Percentiles rank a stretch among this genome's conserved stretches.
phyloP scores from a whole-genome alignment of 75 land plant genomes.

The Picea sitchensis region DNA sequence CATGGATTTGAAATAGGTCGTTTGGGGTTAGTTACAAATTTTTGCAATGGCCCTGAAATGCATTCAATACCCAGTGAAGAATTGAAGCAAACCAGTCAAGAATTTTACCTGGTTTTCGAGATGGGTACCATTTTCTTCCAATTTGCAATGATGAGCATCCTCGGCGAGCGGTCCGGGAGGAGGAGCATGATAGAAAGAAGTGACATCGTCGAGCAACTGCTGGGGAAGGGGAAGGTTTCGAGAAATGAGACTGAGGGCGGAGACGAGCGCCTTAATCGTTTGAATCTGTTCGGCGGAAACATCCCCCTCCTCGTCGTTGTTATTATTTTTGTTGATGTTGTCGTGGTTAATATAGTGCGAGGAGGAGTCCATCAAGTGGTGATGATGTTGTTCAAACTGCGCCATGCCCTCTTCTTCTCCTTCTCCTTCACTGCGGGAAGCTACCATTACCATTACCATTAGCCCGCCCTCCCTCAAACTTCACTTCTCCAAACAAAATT shows the following conservation, averaged over 20 bases:
- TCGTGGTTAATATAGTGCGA: neutral
- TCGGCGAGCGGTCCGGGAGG: neutral
- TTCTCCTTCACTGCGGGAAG: too few relatives aligned
- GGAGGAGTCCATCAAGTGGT: neutral
- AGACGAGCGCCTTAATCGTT: slow-evolving; percentile 48
- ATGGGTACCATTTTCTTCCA: neutral
- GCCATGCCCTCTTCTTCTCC: neutral
- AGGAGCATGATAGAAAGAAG: slow-evolving; percentile 31
- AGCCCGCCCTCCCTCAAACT: too few relatives aligned
- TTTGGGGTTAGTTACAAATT: too few relatives aligned
- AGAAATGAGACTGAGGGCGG: slow-evolving; percentile 62
- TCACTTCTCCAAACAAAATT: too few relatives aligned
- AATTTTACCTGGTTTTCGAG: neutral
- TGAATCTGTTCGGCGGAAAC: slow-evolving; percentile 6
- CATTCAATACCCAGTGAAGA: too few relatives aligned
- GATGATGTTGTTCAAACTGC: slow-evolving; percentile 1
- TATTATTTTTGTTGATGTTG: neutral
- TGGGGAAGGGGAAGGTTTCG: slow-evolving; percentile 65
- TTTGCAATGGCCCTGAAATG: too few relatives aligned
- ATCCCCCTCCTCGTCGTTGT: neutral
- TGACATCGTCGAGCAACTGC: slow-evolving; percentile 39
- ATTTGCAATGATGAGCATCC: neutral
- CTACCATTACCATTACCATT: too few relatives aligned
- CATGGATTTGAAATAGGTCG: neutral
- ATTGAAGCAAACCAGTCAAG: neutral